These are phyloP conservation scores for Termitomyces sp. DNA, from an alignment of 1,284 basidiomycete genomes.

Conservation along the genomic window DNA sequence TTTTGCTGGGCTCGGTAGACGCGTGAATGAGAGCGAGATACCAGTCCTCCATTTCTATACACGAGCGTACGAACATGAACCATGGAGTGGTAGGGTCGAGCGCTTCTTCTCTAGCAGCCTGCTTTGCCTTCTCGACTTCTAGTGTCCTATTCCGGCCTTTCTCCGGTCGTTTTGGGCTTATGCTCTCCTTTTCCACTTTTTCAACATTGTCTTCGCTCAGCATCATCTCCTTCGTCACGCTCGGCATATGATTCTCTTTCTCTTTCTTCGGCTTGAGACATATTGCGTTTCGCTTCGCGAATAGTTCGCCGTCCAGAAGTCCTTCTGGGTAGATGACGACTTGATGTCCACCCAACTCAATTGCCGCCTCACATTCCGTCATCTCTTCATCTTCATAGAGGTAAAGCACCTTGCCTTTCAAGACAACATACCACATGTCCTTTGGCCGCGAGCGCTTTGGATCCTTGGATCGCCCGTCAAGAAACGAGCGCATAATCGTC, in stretches of 20 bases:
- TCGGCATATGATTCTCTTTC: slow-evolving; percentile 37
- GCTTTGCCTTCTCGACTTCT: slow-evolving; percentile 41
- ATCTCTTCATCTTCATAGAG: slow-evolving; percentile 88
- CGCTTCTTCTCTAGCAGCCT: slow-evolving; percentile 45
- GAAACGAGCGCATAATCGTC: slow-evolving; percentile 63
- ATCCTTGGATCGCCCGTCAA: slow-evolving; percentile 73
- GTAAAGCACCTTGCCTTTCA: slow-evolving; percentile 87
- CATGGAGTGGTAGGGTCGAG: slow-evolving; percentile 59
- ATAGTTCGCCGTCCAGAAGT: slow-evolving; percentile 79
- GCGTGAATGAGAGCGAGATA: slow-evolving; percentile 83
- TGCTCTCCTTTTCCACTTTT: slow-evolving; percentile 33
- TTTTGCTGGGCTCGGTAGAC: slow-evolving; percentile 55
- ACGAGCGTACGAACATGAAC: slow-evolving; percentile 86
- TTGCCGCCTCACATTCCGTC: slow-evolving; percentile 81
- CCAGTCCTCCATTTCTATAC: slow-evolving; percentile 93
- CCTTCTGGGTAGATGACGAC: slow-evolving; percentile 72
- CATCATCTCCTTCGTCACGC: slow-evolving; percentile 51
- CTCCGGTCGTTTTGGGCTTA: slow-evolving; percentile 34
- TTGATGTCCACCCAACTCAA: slow-evolving; percentile 74
- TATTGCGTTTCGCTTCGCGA: slow-evolving; percentile 83
- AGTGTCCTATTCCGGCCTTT: slow-evolving; percentile 38
- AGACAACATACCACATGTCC: slow-evolving; percentile 84
- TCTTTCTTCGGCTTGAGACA: slow-evolving; percentile 57
- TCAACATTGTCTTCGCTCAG: slow-evolving; percentile 36
- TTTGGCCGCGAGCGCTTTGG: slow-evolving; percentile 74